Evolutionary conservation across 345 rosid genomes (phyloP).

Genomic region (Hypericum perforatum): DNA sequence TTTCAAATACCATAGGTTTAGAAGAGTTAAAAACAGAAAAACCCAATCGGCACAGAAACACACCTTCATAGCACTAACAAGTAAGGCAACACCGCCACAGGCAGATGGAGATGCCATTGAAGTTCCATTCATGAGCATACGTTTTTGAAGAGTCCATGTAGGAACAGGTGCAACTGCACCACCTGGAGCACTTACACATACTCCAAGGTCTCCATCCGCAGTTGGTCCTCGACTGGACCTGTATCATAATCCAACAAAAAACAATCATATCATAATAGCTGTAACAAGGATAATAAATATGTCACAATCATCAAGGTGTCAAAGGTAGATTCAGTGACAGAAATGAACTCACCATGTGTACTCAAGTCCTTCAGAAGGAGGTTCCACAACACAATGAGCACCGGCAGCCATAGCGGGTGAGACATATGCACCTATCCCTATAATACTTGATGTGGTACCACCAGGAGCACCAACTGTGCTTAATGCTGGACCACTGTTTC

Average conservation of each 20-base stretch:
- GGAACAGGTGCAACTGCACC: slow-evolving; percentile 99
- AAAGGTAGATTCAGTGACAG: slow-evolving; percentile 8
- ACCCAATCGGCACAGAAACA: not conserved
- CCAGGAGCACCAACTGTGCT: slow-evolving; percentile 99
- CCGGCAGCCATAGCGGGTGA: slow-evolving; percentile 99
- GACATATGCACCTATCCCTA: slow-evolving; percentile 95
- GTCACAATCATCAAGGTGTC: not conserved
- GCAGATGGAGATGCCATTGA: slow-evolving; percentile 99
- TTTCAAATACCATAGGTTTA: slow-evolving; percentile 7
- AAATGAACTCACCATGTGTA: slow-evolving; percentile 67
- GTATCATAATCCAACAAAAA: slow-evolving; percentile 22
- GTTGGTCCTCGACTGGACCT: slow-evolving; percentile 99
- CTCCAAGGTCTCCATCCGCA: slow-evolving; percentile 95
- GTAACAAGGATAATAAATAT: slow-evolving; percentile 3
- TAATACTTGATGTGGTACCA: slow-evolving; percentile 90
- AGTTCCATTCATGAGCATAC: slow-evolving; percentile 99
- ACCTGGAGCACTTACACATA: slow-evolving; percentile 94
- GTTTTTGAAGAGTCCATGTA: slow-evolving; percentile 95
- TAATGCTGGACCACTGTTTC: slow-evolving; percentile 95
- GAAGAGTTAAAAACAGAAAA: slow-evolving; percentile 8
- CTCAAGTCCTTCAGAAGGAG: slow-evolving; percentile 86
- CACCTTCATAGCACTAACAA: slow-evolving; percentile 96
- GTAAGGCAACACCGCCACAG: slow-evolving; percentile 91
- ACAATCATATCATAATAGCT: slow-evolving; percentile 13
- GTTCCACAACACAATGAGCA: slow-evolving; percentile 85